A percentile compares a stretch with the other conserved stretches of the same genome.
phyloP scores from a whole-genome alignment of 495 filamentous ascomycete species.

The Durotheca rogersii region DNA sequence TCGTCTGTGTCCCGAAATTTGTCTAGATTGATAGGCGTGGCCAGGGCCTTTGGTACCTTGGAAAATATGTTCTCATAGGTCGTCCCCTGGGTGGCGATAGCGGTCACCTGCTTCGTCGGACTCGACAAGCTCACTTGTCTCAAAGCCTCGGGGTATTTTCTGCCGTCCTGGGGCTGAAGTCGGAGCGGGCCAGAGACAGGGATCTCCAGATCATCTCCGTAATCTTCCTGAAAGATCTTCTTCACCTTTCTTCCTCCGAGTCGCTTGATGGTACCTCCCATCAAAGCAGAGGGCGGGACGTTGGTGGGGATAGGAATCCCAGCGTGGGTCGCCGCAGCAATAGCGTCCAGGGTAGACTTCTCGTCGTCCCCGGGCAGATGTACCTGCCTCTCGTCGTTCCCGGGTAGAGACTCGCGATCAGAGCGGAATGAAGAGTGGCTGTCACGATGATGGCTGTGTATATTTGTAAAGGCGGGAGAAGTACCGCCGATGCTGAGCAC shows the following conservation, averaged over 20 bases:
- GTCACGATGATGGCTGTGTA: slow-evolving; percentile 60
- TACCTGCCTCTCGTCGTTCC: slow-evolving; percentile 84
- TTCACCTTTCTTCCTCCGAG: slow-evolving; percentile 78
- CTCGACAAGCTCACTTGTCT: slow-evolving; percentile 61
- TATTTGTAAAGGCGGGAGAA: slow-evolving; percentile 55
- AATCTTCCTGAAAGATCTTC: slow-evolving; percentile 80
- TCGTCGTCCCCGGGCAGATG: slow-evolving; percentile 78
- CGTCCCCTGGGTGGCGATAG: no score
- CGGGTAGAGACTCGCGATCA: slow-evolving; percentile 70
- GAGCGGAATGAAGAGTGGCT: slow-evolving; percentile 77
- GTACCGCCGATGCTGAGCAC: slow-evolving; percentile 53
- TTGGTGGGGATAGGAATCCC: slow-evolving; percentile 90
- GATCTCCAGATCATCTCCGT: slow-evolving; percentile 87
- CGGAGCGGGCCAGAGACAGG: slow-evolving; percentile 62
- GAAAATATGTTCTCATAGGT: no score
- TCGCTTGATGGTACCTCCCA: slow-evolving; percentile 92
- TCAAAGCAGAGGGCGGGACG: slow-evolving; percentile 87
- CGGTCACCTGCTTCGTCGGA: slow-evolving; percentile 40
- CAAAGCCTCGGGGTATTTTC: slow-evolving; percentile 66
- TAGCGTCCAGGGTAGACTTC: slow-evolving; percentile 74
- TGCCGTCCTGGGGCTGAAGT: slow-evolving; percentile 60
- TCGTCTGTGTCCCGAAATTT: slow-evolving; percentile 60
- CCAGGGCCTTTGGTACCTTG: slow-evolving; percentile 32
- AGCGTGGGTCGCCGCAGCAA: slow-evolving; percentile 79
- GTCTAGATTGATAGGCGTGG: slow-evolving; percentile 52